Percentiles rank a stretch among this genome's conserved stretches.
These are phyloP conservation scores for Aspergillus sclerotiicarbonarius DNA, from an alignment of 495 filamentous ascomycete species.

Conservation along the genomic window DNA sequence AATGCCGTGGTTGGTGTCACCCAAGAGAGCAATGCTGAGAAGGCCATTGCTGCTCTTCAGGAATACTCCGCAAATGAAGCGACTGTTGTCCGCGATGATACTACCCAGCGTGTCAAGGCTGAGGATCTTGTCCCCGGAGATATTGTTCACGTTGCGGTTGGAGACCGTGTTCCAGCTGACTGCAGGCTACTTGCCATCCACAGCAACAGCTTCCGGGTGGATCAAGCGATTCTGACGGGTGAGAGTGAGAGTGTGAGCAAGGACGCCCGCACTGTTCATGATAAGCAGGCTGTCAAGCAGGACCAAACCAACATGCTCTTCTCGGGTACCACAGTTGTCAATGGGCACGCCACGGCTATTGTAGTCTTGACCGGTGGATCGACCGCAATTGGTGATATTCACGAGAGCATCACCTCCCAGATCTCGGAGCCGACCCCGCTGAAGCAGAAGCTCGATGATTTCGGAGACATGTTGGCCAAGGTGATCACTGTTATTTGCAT, in stretches of 20 bases:
- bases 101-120: constrained; percentile 75
- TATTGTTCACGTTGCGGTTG: constrained; percentile 83
- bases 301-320: constrained; percentile 98
- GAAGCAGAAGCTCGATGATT: constrained; percentile 98
- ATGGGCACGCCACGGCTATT: constrained; percentile 86
- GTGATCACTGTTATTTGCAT: constrained; percentile 97
- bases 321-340: constrained; percentile 96
- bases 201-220: constrained; percentile 94
- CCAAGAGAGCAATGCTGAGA: constrained; percentile 97
- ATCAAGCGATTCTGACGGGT: constrained; percentile 96
- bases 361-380: constrained; percentile 88
- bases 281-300: constrained; percentile 89
- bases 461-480: constrained; percentile 94
- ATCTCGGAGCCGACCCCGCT: constrained; percentile 96
- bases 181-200: constrained; percentile 87
- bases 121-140: constrained; percentile 97
- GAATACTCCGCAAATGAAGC: constrained; percentile 99
- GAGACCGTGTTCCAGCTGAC: constrained; percentile 95
- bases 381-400: constrained; percentile 98
- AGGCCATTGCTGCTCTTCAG: constrained; percentile 96
- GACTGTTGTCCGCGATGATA: constrained; percentile 81
- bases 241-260: constrained; percentile 98
- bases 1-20: constrained; percentile 97
- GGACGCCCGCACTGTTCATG: constrained; percentile 64
- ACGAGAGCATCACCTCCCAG: constrained; percentile 96